These are phyloP conservation scores for Passiflora organensis DNA, from an alignment of 345 rosid genomes.

Conservation along the genomic window DNA sequence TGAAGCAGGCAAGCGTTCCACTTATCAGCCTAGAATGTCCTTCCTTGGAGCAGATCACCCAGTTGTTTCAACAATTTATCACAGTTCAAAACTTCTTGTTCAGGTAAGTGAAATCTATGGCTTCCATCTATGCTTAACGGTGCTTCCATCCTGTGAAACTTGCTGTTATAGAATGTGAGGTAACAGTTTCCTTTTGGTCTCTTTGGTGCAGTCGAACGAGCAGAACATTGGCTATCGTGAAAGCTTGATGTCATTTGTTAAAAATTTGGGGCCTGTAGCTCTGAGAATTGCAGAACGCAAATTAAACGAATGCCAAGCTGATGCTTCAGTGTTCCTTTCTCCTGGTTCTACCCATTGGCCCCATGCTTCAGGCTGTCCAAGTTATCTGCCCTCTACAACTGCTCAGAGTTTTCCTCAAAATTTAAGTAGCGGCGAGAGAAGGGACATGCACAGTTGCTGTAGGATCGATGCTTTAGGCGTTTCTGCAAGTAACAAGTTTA, in stretches of 20 bases:
- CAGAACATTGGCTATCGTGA: slow-evolving; percentile 30
- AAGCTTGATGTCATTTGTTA: slow-evolving; percentile 39
- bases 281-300: slow-evolving; percentile 37
- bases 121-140: slow-evolving; percentile 5
- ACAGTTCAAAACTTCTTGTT: slow-evolving; percentile 20
- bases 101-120: slow-evolving; percentile 27
- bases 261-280: slow-evolving; percentile 49
- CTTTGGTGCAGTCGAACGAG: slow-evolving; percentile 32
- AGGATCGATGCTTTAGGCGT: no score
- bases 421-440: no score
- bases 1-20: slow-evolving; percentile 36
- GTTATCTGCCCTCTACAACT: no score
- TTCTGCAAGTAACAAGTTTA: no score
- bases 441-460: no score
- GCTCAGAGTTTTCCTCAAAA: no score
- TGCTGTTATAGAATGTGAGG: not conserved
- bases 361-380: no score
- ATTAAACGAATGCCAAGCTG: slow-evolving; percentile 20
- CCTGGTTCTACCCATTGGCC: no score
- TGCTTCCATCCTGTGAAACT: not conserved
- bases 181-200: not conserved
- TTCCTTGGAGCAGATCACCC: slow-evolving; percentile 18
- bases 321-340: no score
- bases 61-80: slow-evolving; percentile 15
- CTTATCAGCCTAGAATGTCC: slow-evolving; percentile 31